Evolutionary conservation across 2,329 filamentous ascomycete species (phyloP), one percentile per base, ranked within the genome.

Genomic region (Colletotrichum gloeosporioides): DNA sequence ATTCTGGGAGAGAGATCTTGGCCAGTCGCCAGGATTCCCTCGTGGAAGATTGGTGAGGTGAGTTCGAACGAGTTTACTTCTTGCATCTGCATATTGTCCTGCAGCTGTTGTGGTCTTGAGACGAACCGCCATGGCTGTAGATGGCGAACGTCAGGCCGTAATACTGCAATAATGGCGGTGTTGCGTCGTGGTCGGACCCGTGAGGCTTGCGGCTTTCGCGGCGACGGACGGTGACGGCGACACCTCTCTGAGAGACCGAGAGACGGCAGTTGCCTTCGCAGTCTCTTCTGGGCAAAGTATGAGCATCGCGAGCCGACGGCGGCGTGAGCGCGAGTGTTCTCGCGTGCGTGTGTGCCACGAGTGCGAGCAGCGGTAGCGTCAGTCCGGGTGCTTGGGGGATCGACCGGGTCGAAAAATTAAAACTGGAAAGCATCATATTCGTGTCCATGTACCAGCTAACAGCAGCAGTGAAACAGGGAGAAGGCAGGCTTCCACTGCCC

Each of bases 381-480:
- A 53, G 44, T 59, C 27, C 10, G 27, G 22, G 49, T 63, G 68
- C 69, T 34, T 69, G 69, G 65, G 65, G 71, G 61, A 71, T 75
- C 71, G 36, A 75, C 66, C 75, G 66, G 65, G 62, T 75, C 36
- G 25, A 64, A 61, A 74, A 73, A 25, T 44, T 22, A 39, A 44
- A 29, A 34, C 32, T 64, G 34, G 62, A 16, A 27, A 34, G 31
- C n/a, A 64, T 32, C 32, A 22, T 29, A 32, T 31, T 64, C 71
- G 44, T 75, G 44, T 53, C 44, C 22, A 53, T 53, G 44, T 66
- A 71, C 65, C 61, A 67, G 29, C 71, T 66, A 76, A 77, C 53
- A 59, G 15, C 55, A 27, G 55, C 55, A 77, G 61, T 75, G 71
- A 77, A 77, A 77, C 72, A 77, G 72, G 61, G 55, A 72, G 67